Evolutionary conservation across 176 grass and related monocot genomes (phyloP), one percentile per base, ranked within the genome.

Genomic region (Zizania latifolia): DNA sequence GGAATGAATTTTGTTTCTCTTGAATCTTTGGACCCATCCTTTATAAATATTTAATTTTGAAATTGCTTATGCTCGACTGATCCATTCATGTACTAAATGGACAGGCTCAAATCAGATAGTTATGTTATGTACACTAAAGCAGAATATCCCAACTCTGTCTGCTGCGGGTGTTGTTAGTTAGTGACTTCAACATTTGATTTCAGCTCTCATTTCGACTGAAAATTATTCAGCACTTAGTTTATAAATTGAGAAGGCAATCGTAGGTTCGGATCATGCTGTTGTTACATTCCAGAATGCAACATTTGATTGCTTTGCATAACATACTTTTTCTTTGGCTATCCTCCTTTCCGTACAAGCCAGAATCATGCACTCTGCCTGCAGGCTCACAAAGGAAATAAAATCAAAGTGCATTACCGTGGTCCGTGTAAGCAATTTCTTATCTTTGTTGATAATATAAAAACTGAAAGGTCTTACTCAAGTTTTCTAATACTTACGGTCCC

Each of bases 321-420:
- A 62, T 53, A 36, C 57, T 6, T 58, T 57, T 75, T 58, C 4
- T 58, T 56, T 64, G 58, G 44, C 0, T 75, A 26, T 89, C 21
- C 54, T 68, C 12, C 15, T 91, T 91, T 62, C 88, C 93, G 90
- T 72, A 87, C 83, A 97, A 89, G 66, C 90, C 88, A 11, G 66
- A 91, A n/a, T 85, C 88, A 41, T 97, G 94, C 41, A 75, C 77
- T 71, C 32, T 91, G 22, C 75, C 32, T 91, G 22, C 88, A 93
- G 78, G 69, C 90, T 81, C 94, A 97, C 86, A 93, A 97, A 87
- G 90, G 86, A 8, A 86, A 91, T 70, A 87, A 74, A 38, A 87
- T 97, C 74, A 91, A 97, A 78, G 94, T 97, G 48, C 94, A 97
- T 74, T 97, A 97, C 53, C 88, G 71, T n/a, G n/a, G n/a, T n/a